These are phyloP conservation scores for Polyporus arcularius DNA, from an alignment of 768 basidiomycete genomes.

Conservation along the genomic window DNA sequence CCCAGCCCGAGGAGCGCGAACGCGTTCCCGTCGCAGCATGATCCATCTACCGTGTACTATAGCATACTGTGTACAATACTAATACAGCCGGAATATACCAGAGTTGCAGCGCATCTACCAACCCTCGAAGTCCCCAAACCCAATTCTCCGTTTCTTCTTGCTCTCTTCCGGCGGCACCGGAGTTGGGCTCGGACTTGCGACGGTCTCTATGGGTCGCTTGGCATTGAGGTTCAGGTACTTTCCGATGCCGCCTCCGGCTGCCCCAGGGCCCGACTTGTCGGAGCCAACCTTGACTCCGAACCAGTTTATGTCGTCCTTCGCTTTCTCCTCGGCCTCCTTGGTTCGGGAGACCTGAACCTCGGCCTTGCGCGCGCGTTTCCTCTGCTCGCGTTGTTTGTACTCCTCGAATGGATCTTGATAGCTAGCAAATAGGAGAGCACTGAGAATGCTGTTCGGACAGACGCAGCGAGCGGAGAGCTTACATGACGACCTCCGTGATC, in stretches of 20 bases:
- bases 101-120: constrained; percentile 49
- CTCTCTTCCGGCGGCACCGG: constrained; percentile 41
- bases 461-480: background rate
- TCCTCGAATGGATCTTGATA: constrained; percentile 96
- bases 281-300: constrained; percentile 83
- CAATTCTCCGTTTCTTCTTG: constrained; percentile 81
- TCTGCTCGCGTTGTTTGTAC: constrained; percentile 81
- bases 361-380: constrained; percentile 66
- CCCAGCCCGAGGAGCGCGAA: constrained; percentile 12
- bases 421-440: constrained; percentile 36
- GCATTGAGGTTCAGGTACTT: constrained; percentile 69
- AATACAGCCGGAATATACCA: constrained; percentile 14
- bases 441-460: background rate
- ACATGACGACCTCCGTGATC: constrained; percentile 89
- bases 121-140: constrained; percentile 89
- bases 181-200: background rate
- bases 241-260: constrained; percentile 61
- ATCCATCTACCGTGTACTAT: constrained; percentile 1
- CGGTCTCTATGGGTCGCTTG: constrained; percentile 25
- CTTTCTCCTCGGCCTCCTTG: constrained; percentile 47
- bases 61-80: constrained; percentile 15
- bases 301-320: constrained; percentile 78
- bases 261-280: constrained; percentile 37
- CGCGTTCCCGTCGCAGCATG: constrained; percentile 34
- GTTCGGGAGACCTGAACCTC: constrained; percentile 35